Conservation (phyloP, 192 early-diverging fungal species). For the Rhizoclosmatium sp. region DNA sequence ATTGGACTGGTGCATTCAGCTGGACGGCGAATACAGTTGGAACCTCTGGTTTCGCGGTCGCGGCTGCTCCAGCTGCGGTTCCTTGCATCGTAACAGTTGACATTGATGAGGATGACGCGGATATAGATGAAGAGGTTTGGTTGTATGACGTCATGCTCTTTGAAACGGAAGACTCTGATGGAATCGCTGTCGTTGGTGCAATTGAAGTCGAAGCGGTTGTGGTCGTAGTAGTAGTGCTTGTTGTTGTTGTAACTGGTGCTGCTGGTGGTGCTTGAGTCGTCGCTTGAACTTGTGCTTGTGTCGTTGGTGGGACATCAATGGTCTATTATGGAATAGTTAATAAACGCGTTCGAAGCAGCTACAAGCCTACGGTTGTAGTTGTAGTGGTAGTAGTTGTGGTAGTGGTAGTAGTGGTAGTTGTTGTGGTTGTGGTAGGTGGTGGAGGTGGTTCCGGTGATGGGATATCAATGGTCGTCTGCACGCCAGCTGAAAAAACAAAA, state of each 20-base stretch:
- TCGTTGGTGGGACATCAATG: too few species aligned
- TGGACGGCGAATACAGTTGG: background rate
- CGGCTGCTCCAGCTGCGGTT: background rate
- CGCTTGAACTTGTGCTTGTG: too few species aligned
- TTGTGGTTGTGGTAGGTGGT: too few species aligned
- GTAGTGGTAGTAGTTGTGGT: too few species aligned
- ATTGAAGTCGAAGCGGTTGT: background rate
- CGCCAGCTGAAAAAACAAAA: too few species aligned
- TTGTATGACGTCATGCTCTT: background rate
- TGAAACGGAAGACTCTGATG: background rate
- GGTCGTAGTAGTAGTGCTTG: background rate
- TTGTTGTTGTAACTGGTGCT: background rate
- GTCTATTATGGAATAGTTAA: too few species aligned
- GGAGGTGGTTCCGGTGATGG: too few species aligned
- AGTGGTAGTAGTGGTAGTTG: too few species aligned
- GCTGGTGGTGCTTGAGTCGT: too few species aligned
- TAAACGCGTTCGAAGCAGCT: too few species aligned
- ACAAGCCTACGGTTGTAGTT: too few species aligned
- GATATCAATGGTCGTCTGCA: too few species aligned
- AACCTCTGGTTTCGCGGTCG: background rate
- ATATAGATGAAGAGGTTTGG: background rate
- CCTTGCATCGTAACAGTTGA: background rate
- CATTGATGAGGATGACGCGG: slow-evolving; percentile 2
- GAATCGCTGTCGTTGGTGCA: background rate
- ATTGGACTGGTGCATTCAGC: background rate